Percentiles rank a stretch among this genome's conserved stretches.
Evolutionary conservation across 2,329 filamentous ascomycete genomes (phyloP).

Genomic region (Fragosphaeria purpurea): DNA sequence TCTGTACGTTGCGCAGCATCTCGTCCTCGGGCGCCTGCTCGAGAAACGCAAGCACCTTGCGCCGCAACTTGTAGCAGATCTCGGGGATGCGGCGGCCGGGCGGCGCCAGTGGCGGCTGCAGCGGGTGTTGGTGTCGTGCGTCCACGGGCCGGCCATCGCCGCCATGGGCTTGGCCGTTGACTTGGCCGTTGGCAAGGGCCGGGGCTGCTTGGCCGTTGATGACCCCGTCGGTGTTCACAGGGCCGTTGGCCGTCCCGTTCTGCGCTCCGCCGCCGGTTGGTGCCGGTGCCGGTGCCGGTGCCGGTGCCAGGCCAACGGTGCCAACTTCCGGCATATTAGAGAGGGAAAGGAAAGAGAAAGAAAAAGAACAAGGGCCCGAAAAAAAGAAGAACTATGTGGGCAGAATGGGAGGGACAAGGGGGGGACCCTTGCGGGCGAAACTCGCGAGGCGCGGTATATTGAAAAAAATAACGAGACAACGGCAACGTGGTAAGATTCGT

Average conservation of each 20-base stretch:
- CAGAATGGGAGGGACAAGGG: background rate
- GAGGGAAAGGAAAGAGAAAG: background rate
- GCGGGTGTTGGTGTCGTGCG: background rate
- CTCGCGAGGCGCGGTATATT: too few species aligned
- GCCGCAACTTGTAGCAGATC: slow-evolving; percentile 43
- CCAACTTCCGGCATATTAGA: background rate
- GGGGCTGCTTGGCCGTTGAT: too few species aligned
- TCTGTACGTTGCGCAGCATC: slow-evolving; percentile 55
- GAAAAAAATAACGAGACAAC: too few species aligned
- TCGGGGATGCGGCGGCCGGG: slow-evolving; percentile 15
- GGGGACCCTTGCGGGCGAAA: too few species aligned
- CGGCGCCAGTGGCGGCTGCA: background rate
- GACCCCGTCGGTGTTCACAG: too few species aligned
- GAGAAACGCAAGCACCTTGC: slow-evolving; percentile 57
- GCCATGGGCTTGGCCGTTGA: too few species aligned
- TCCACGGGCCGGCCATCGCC: too few species aligned
- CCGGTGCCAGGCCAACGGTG: background rate
- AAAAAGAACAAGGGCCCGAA: background rate
- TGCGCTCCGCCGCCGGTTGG: too few species aligned
- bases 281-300: background rate
- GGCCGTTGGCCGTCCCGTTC: too few species aligned
- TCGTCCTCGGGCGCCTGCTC: slow-evolving; percentile 45
- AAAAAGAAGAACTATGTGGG: background rate
- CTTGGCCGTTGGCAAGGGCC: too few species aligned
- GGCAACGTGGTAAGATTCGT: too few species aligned